A percentile compares a stretch with the other conserved stretches of the same genome.
Evolutionary conservation across 208 protist genomes (phyloP).

Genomic region (Leptomonas seymouri): DNA sequence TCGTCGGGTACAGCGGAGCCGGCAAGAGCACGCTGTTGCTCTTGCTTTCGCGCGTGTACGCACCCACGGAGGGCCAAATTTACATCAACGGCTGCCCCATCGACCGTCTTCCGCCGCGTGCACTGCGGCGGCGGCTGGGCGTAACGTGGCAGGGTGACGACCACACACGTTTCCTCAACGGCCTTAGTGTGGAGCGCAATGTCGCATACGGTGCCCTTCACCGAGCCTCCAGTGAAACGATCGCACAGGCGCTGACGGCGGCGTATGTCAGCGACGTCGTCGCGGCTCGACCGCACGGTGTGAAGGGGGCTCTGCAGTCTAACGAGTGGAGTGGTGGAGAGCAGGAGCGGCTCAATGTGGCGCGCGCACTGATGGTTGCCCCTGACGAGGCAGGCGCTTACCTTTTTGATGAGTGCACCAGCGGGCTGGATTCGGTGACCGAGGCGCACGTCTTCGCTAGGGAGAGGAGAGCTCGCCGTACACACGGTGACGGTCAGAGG

Average conservation of each 20-base stretch:
- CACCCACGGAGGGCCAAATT: constrained; percentile 54
- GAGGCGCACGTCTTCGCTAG: constrained; percentile 44
- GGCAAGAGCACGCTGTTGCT: constrained; percentile 78
- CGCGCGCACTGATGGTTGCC: constrained; percentile 50
- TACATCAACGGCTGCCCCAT: constrained; percentile 59
- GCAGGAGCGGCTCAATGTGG: constrained; percentile 61
- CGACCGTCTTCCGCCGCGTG: constrained; percentile 45
- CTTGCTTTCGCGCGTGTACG: constrained; percentile 60
- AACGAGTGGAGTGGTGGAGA: constrained; percentile 73
- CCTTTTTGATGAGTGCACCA: constrained; percentile 75
- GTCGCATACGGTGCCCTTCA: constrained; percentile 61
- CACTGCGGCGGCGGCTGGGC: constrained; percentile 58
- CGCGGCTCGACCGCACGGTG: constrained; percentile 41
- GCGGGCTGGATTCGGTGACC: constrained; percentile 65
- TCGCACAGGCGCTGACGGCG: constrained; percentile 34
- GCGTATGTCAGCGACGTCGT: constrained; percentile 45
- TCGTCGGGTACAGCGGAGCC: constrained; percentile 74
- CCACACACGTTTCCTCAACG: constrained; percentile 53
- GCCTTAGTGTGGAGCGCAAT: constrained; percentile 55
- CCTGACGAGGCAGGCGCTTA: constrained; percentile 31
- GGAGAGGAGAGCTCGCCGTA: background rate
- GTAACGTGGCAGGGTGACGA: constrained; percentile 64
- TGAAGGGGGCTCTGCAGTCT: constrained; percentile 23
- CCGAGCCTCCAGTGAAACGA: constrained; percentile 19
- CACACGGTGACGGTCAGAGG: too few relatives aligned